Conservation (phyloP, 2,329 filamentous ascomycete genomes). For the Blastomyces gilchristii region DNA sequence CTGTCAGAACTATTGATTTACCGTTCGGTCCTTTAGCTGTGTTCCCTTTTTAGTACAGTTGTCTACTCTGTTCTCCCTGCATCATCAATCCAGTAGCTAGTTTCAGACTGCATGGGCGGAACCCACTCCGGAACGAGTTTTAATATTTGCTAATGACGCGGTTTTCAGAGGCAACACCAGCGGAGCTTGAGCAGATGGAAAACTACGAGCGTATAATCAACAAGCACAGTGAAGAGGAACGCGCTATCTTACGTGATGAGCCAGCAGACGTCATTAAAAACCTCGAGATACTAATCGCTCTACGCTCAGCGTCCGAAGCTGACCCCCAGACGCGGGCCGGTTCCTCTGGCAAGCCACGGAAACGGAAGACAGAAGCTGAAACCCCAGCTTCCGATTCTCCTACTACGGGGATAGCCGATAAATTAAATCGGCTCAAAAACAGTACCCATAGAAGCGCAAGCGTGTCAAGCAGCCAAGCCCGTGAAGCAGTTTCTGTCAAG, state of each 20-base stretch:
- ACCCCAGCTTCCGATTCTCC: constrained; percentile 37
- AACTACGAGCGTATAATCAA: constrained; percentile 37
- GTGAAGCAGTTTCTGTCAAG: constrained; percentile 30
- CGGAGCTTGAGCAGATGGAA: constrained; percentile 37
- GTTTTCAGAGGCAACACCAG: constrained; percentile 26
- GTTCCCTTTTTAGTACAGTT: neutral
- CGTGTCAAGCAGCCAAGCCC: constrained; percentile 33
- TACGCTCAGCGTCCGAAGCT: constrained; percentile 40
- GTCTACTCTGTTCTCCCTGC: neutral
- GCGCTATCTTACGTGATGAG: constrained; percentile 38
- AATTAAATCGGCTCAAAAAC: constrained; percentile 36
- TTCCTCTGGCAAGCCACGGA: constrained; percentile 35
- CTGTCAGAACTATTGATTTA: neutral
- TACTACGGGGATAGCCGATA: constrained; percentile 35
- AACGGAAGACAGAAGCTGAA: constrained; percentile 38
- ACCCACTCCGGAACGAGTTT: neutral
- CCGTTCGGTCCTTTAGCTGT: neutral
- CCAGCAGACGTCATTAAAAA: constrained; percentile 44
- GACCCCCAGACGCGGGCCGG: constrained; percentile 32
- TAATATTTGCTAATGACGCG: neutral
- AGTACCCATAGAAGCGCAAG: constrained; percentile 32
- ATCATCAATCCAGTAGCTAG: neutral
- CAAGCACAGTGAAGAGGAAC: constrained; percentile 41
- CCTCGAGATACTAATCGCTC: constrained; percentile 38
- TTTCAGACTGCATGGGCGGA: neutral